Base-by-base conservation (phyloP, 2,329 filamentous ascomycete species). In the Nothopassalora personata region DNA sequence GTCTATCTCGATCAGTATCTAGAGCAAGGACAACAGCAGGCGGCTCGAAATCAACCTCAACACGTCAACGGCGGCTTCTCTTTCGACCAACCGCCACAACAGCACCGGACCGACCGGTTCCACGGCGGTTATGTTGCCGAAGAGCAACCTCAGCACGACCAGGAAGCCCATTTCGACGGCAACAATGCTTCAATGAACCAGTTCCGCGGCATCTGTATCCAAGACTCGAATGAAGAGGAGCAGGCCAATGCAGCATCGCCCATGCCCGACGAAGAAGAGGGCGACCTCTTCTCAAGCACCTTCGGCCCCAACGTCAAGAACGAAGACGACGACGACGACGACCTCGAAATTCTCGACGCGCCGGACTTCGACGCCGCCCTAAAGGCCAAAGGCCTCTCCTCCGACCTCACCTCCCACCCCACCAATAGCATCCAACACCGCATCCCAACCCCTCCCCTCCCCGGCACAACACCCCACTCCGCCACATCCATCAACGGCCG, bases 271-370 rank as follows among this genome's bases (percentile, higher is more conserved):
- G 50, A 57, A 31, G 58, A 23, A 30, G 51, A 46, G n/a, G 54
- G 54, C 19, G 60, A 61, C 46, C 51, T 59, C 50, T 63, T 56
- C 54, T 23, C 45, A 2, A 53, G 23, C 18, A 52, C 55, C 7
- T 64, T 64, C 39, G 55, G 57, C 18, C n/a, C 19, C 36, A 33
- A 53, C 8, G 10, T 52, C 18, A 18, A 47, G 6, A 43, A 45
- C 10, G 34, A 55, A 8, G 57, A 27, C 7, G 53, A 56, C 15
- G 54, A 57, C 6, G 53, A 51, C 36, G 55, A 53, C 36, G 57
- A 56, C 10, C 10, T 34, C 7, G 49, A 61, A 27, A 45, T 43
- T 34, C 7, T 54, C 36, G 8, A 56, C 15, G 7, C 10, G 31
- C 19, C 46, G 11, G 18, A 19, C 28, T 28, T 46, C 30, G 47